These are phyloP conservation scores for Tolypocladium tropicale DNA, from an alignment of 2,329 filamentous ascomycete species.

Conservation along the genomic window DNA sequence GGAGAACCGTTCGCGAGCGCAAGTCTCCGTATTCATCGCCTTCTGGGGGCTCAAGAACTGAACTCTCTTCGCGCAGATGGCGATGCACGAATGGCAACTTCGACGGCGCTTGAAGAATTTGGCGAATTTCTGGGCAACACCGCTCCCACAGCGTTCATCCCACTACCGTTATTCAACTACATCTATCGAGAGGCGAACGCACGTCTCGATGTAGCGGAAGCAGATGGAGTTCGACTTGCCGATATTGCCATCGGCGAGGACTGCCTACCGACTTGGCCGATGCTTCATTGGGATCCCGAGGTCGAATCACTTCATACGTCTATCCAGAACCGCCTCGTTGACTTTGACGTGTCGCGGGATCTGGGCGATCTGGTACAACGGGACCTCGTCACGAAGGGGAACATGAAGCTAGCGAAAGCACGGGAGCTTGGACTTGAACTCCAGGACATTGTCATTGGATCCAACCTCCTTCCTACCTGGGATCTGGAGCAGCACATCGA, in stretches of 20 bases:
- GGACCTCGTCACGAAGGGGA: constrained; percentile 15
- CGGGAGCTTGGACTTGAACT: constrained; percentile 9
- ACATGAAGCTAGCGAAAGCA: constrained; percentile 15
- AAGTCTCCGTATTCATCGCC: background rate
- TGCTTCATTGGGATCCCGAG: constrained; percentile 13
- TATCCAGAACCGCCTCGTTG: constrained; percentile 14
- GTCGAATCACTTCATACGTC: constrained; percentile 11
- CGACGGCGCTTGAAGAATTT: background rate
- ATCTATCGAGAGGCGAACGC: constrained; percentile 12
- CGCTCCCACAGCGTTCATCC: constrained; percentile 12
- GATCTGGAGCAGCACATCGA: background rate
- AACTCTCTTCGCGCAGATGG: background rate
- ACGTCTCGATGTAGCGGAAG: constrained; percentile 12
- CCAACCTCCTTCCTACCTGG: constrained; percentile 19
- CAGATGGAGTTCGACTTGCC: constrained; percentile 4
- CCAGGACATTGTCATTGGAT: constrained; percentile 12
- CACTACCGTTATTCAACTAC: constrained; percentile 8
- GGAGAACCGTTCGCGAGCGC: background rate
- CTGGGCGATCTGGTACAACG: constrained; percentile 10
- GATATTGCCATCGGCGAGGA: constrained; percentile 16
- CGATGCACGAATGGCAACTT: background rate
- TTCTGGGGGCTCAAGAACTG: background rate
- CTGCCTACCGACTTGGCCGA: constrained; percentile 19
- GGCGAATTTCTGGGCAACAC: constrained; percentile 6
- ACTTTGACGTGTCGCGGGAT: constrained; percentile 6